Evolutionary conservation across 768 basidiomycete species (phyloP).

Genomic region (Termitomyces eurrhizus): DNA sequence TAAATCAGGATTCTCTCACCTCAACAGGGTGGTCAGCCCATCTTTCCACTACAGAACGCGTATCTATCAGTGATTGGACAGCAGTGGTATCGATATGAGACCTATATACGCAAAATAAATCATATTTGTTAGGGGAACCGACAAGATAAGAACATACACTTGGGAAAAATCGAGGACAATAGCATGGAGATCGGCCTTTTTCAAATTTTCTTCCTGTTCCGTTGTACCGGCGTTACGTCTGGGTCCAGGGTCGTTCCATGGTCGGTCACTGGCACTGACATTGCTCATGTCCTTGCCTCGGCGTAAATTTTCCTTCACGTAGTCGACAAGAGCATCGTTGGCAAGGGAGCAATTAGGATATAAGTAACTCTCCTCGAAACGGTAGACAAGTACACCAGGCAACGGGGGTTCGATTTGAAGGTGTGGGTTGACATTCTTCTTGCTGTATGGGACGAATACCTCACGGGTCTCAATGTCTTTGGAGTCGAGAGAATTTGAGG

Average conservation of each 20-base stretch:
- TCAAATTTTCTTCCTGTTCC: conserved; percentile 46
- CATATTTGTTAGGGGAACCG: background rate
- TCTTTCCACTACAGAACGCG: conserved; percentile 81
- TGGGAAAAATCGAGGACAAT: conserved; percentile 89
- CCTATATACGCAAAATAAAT: conserved; percentile 29
- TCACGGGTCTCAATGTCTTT: conserved; percentile 48
- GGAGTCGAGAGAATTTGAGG: conserved; percentile 30
- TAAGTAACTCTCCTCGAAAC: conserved; percentile 86
- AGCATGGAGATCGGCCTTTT: conserved; percentile 71
- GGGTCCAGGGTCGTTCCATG: conserved; percentile 95
- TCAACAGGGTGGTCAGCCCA: conserved; percentile 79
- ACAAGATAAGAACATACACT: conserved; percentile 45
- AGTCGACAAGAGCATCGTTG: conserved; percentile 73
- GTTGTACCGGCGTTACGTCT: conserved; percentile 38
- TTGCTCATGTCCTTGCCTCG: conserved; percentile 69
- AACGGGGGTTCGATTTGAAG: conserved; percentile 74
- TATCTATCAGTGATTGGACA: conserved; percentile 87
- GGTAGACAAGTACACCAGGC: conserved; percentile 88
- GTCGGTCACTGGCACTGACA: conserved; percentile 67
- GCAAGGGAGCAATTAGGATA: conserved; percentile 73
- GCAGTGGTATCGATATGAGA: conserved; percentile 91
- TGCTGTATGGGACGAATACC: conserved; percentile 75
- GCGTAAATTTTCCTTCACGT: conserved; percentile 74
- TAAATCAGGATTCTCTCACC: conserved; percentile 30
- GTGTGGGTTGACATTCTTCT: conserved; percentile 59